Evolutionary conservation across 208 protist species (phyloP), one percentile per base, ranked within the genome.

Genomic region (Wallacemonas sp.): DNA sequence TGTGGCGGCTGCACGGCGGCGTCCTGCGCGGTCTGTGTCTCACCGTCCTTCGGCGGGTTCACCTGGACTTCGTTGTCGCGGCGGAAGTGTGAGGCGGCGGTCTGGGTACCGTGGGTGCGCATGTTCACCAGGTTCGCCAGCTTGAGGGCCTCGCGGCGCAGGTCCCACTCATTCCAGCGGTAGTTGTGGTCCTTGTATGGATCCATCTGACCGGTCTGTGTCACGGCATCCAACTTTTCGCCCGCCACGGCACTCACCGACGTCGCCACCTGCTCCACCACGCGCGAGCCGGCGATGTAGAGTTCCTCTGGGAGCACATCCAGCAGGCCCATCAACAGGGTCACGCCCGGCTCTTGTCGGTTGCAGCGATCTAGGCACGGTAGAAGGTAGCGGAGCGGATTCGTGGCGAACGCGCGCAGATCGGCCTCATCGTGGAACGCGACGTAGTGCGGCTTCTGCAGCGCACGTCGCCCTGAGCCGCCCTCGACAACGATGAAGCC

Each of bases 121-220:
- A 96, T 96, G 58, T 86, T 76, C 65, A 92, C 75, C 30, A 98
- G 71, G 41, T 95, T 91, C 22, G 89, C 91, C 26, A 97, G 71
- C 68, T 96, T 89, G n/a, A 98, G 68, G 32, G 92, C 94, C 57
- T 92, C 81, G 17, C 91, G 86, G 6, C 94, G 84, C 44, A 98
- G 70, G 37, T 97, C 89, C 94, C 94, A 98, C 71, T 98, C 91
- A 37, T 95, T 97, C 86, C 91, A 98, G 34, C 83, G 79, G 74
- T 98, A 98, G 52, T 94, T 85, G 50, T 83, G 83, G 44, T 97
- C 89, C 32, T 87, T 89, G 73, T 90, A 86, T 13, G 75, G n/a
- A 42, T 96, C 91, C 15, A 91, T 83, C 52, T 95, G 91, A 15
- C 88, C 87, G 3, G 94, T 98, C 71, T 98, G 92, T 22, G 85